Evolutionary conservation across 176 grass and related monocot species (phyloP), one percentile per base, ranked within the genome.

Genomic region (Canna indica): DNA sequence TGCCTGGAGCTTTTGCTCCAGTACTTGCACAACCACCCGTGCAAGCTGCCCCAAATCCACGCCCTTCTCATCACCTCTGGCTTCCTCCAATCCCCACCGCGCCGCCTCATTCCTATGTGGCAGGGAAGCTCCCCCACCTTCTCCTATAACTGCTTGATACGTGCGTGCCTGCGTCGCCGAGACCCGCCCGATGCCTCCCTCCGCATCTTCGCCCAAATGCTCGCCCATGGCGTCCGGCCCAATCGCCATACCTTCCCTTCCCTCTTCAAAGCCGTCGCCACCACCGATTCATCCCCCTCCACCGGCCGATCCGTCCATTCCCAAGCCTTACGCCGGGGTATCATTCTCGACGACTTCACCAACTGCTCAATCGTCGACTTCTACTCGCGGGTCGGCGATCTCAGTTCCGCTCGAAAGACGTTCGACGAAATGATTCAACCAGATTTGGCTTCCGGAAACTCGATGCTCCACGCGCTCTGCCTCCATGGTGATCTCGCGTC

Each of bases 161-260:
- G 76, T 50, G 71, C 83, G 15, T 82, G 85, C 69, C 81, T 85
- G 42, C 77, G 87, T 34, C 61, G 67, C 25, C 20, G 66, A 17
- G 61, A 53, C n/a, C 4, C 54, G 34, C 73, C 80, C 20, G 6
- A 48, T 22, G 73, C 68, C 1, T 78, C 82, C 13, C 82, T 86
- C 72, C 77, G 64, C 64, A 78, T 95, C 59, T 91, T 91, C 67
- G 36, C 61, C 45, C 47, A 88, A 77, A 88, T 85, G 84, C 87
- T 95, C 45, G 47, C 47, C 33, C 57, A 52, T 30, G 75, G 87
- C 26, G 75, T 36, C 45, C 78, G 45, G 36, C 91, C 87, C 47
- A 90, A 95, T 64, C 44, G 77, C 80, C 82, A 84, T 72, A 82
- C 91, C 6, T 91, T 95, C 75, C 87, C 91, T 26, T 80, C 80